These are phyloP conservation scores for Tremellales sp. DNA, from an alignment of 1,284 basidiomycete species.

Conservation along the genomic window DNA sequence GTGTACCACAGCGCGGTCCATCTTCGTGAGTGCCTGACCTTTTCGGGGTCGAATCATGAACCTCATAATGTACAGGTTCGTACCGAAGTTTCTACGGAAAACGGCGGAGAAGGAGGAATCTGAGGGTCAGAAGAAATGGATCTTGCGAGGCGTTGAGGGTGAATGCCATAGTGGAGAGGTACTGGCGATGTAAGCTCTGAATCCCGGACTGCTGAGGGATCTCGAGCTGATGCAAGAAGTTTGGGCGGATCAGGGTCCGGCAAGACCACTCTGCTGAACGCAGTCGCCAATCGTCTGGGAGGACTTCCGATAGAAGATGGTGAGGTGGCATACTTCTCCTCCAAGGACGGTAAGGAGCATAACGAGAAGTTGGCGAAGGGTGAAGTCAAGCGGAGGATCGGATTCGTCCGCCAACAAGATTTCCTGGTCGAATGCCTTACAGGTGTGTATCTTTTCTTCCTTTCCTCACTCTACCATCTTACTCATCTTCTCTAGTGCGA, in stretches of 20 bases:
- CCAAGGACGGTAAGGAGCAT: background rate
- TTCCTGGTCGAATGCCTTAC: constrained; percentile 47
- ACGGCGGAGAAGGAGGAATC: constrained; percentile 10
- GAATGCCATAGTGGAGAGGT: constrained; percentile 45
- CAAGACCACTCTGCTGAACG: constrained; percentile 50
- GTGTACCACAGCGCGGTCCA: constrained; percentile 33
- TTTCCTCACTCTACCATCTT: background rate
- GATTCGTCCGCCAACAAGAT: constrained; percentile 48
- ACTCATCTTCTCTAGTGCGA: constrained; percentile 47
- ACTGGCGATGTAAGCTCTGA: constrained; percentile 45
- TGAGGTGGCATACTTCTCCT: constrained; percentile 27
- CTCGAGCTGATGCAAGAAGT: constrained; percentile 14
- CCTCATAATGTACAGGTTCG: constrained; percentile 5
- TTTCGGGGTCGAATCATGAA: background rate
- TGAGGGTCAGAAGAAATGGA: constrained; percentile 27
- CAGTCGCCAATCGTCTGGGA: constrained; percentile 43
- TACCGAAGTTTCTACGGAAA: constrained; percentile 6
- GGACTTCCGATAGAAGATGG: constrained; percentile 42
- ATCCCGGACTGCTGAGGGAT: background rate
- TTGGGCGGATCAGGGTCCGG: constrained; percentile 47
- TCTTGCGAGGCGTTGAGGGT: constrained; percentile 43
- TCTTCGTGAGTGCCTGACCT: constrained; percentile 9
- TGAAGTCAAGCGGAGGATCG: constrained; percentile 43
- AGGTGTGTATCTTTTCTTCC: too few species aligned
- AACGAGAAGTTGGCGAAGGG: constrained; percentile 15